Conservation (phyloP, 2,329 filamentous ascomycete species). For the Botrytis cinerea region DNA sequence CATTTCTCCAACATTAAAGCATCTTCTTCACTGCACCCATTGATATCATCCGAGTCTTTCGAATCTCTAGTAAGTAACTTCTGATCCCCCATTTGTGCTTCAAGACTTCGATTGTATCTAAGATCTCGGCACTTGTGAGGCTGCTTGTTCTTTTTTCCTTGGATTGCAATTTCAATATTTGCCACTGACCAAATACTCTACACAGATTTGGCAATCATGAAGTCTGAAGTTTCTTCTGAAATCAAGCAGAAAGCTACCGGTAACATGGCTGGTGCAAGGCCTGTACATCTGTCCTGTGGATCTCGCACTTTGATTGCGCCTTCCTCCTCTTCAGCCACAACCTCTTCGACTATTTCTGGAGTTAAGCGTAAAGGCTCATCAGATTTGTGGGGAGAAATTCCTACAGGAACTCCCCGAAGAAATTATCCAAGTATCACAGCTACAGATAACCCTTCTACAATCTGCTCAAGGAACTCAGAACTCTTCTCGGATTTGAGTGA, state of each 20-base stretch:
- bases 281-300: background rate
- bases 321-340: background rate
- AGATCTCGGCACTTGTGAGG: background rate
- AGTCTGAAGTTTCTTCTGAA: background rate
- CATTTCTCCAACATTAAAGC: background rate
- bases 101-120: background rate
- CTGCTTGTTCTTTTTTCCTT: background rate
- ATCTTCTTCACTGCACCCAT: background rate
- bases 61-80: background rate
- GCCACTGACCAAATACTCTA: background rate
- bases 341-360: background rate
- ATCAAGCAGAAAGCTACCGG: background rate
- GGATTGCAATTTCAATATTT: background rate
- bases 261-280: fast-evolving
- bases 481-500: background rate
- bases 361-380: background rate
- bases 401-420: background rate
- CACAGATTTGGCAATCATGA: background rate
- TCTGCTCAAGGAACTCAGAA: background rate
- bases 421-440: fast-evolving
- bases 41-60: background rate
- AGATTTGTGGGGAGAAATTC: background rate
- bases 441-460: background rate
- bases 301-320: background rate
- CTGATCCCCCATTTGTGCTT: background rate